Evolutionary conservation across 306 rosid species (phyloP).

Genomic region (Prinsepia uniflora): DNA sequence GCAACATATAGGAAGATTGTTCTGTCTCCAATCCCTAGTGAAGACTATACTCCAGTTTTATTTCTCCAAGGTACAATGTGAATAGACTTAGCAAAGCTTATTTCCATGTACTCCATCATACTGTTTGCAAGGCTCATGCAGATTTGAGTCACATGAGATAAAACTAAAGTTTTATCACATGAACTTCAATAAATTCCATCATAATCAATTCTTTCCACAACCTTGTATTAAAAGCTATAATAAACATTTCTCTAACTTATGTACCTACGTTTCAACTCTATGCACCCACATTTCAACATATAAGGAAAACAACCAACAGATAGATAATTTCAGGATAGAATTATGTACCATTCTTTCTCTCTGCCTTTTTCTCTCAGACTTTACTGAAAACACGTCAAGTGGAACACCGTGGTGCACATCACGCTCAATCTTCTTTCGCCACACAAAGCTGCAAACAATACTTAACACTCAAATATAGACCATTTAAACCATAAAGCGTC

Average conservation of each 20-base stretch:
- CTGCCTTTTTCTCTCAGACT: conserved; percentile 72
- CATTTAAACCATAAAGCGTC: background rate
- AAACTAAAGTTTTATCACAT: background rate
- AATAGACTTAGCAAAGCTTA: background rate
- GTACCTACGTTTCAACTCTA: background rate
- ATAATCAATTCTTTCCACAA: background rate
- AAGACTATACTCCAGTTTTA: background rate
- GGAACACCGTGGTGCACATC: conserved; percentile 72
- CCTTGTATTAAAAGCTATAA: background rate
- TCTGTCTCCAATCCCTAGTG: background rate
- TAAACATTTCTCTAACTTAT: background rate
- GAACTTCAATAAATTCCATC: background rate
- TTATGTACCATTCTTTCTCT: conserved; percentile 74
- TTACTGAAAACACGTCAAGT: conserved; percentile 61
- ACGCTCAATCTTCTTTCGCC: conserved; percentile 96
- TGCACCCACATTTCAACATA: background rate
- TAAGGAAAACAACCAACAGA: background rate
- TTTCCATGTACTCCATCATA: background rate
- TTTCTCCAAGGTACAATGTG: background rate
- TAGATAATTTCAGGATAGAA: conserved; percentile 14
- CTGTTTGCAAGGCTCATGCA: background rate
- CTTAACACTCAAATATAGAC: background rate
- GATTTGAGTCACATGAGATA: background rate
- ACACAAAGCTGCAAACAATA: conserved; percentile 70
- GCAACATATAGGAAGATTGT: background rate